These are phyloP conservation scores for Yarrowia deformans DNA, from an alignment of 805 yeast genomes.

Conservation along the genomic window DNA sequence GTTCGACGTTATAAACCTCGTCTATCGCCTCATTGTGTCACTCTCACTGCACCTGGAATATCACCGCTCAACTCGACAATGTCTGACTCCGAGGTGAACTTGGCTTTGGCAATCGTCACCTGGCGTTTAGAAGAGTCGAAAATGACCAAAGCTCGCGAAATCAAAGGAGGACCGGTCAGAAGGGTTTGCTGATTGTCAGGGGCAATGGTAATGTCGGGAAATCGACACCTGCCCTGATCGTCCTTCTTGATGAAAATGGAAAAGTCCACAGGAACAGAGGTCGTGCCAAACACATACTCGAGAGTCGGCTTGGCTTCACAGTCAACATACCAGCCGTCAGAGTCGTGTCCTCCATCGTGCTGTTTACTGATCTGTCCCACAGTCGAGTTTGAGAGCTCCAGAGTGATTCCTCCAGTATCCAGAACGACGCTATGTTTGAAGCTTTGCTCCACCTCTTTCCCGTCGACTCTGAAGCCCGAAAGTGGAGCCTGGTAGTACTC, in stretches of 20 bases:
- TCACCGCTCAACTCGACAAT: slow-evolving; percentile 2
- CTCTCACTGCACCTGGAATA: slow-evolving; percentile 6
- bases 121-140: slow-evolving; percentile 3
- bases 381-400: slow-evolving; percentile 8
- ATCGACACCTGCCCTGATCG: neutral
- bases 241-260: slow-evolving; percentile 6
- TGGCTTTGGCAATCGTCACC: slow-evolving; percentile 10
- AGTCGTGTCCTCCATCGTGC: neutral
- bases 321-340: slow-evolving; percentile 5
- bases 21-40: too few species aligned
- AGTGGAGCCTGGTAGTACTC: neutral
- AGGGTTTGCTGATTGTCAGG: slow-evolving; percentile 1
- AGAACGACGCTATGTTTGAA: neutral
- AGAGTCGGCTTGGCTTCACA: slow-evolving; percentile 5
- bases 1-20: too few species aligned
- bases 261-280: slow-evolving; percentile 8
- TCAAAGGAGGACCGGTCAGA: slow-evolving; percentile 9
- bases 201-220: slow-evolving; percentile 10
- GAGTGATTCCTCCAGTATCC: slow-evolving; percentile 20
- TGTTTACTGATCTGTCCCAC: neutral
- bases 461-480: slow-evolving; percentile 11
- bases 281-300: slow-evolving; percentile 6
- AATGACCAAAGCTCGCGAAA: slow-evolving; percentile 11
- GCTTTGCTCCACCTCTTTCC: neutral
- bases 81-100: neutral